A percentile compares a stretch with the other conserved stretches of the same genome.
Evolutionary conservation across 2,329 filamentous ascomycete species (phyloP).

Genomic region (Moelleriella libera): DNA sequence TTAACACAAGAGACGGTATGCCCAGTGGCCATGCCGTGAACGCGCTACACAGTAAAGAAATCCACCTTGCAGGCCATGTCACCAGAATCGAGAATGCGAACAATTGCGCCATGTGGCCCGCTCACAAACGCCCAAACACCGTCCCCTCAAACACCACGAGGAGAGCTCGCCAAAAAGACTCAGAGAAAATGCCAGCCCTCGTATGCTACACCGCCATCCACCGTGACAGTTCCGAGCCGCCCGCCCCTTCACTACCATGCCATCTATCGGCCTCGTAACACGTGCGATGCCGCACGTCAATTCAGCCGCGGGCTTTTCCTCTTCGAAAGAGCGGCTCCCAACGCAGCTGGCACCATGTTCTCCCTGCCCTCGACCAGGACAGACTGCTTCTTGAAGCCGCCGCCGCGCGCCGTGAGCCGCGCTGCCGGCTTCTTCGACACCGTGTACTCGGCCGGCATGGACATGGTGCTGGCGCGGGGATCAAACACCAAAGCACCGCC

Average conservation of each 20-base stretch:
- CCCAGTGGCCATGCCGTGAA: too few relatives aligned
- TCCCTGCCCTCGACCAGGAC: slow-evolving; percentile 31
- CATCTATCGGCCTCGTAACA: background rate
- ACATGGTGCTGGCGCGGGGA: slow-evolving; percentile 25
- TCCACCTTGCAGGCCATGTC: too few relatives aligned
- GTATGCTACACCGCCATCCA: too few relatives aligned
- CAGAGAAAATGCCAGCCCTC: too few relatives aligned
- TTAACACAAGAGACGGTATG: too few relatives aligned
- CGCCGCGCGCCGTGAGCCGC: slow-evolving; percentile 17
- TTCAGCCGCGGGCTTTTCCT: slow-evolving; percentile 41
- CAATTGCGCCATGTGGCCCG: too few relatives aligned
- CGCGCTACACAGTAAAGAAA: background rate
- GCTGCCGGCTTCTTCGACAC: slow-evolving; percentile 33
- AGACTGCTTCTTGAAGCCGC: slow-evolving; percentile 14
- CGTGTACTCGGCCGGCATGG: slow-evolving; percentile 25
- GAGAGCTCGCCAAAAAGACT: too few relatives aligned
- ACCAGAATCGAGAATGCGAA: too few relatives aligned
- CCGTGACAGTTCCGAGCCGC: too few relatives aligned
- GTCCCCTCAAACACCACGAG: too few relatives aligned
- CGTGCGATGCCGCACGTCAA: slow-evolving; percentile 5
- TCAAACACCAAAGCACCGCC: slow-evolving; percentile 24
- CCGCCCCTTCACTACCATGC: too few relatives aligned
- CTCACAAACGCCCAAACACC: too few relatives aligned
- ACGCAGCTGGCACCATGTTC: slow-evolving; percentile 31
- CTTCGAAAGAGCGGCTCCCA: slow-evolving; percentile 30